Evolutionary conservation across 2,329 filamentous ascomycete species (phyloP).

Genomic region (Diaporthe sp.): DNA sequence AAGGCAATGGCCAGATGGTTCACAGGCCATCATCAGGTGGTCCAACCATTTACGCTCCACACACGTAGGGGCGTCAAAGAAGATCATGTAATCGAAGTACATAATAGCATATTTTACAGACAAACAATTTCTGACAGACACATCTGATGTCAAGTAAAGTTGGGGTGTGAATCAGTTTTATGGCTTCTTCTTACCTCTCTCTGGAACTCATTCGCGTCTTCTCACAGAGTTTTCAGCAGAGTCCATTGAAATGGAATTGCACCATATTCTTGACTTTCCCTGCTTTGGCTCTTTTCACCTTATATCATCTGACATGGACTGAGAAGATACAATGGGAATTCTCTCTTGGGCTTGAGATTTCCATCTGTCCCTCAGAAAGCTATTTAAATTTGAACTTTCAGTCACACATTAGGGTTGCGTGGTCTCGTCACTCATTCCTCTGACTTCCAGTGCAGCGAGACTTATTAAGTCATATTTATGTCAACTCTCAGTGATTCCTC

Average conservation of each 20-base stretch:
- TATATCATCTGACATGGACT: neutral
- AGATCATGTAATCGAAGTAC: too few species aligned
- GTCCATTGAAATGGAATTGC: neutral
- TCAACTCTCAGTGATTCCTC: neutral
- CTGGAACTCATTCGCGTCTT: accelerated
- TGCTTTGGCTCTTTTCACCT: neutral
- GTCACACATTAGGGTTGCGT: neutral
- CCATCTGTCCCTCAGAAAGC: neutral
- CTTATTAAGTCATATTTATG: neutral
- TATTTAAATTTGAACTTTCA: neutral
- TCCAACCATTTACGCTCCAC: too few species aligned
- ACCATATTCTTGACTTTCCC: neutral
- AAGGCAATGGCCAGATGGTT: too few species aligned
- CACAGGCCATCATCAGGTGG: too few species aligned
- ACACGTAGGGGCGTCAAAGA: too few species aligned
- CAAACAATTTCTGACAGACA: too few species aligned
- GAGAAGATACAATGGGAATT: neutral
- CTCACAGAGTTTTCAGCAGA: neutral
- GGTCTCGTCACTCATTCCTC: neutral
- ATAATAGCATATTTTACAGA: too few species aligned
- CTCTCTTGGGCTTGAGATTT: neutral
- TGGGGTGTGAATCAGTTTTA: too few species aligned
- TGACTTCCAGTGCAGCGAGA: neutral
- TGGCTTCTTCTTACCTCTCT: too few species aligned
- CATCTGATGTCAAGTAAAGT: too few species aligned